Percentiles rank a stretch among this genome's conserved stretches.
Evolutionary conservation across 2,329 filamentous ascomycete species (phyloP).

Genomic region (Cryphonectria naterciae): DNA sequence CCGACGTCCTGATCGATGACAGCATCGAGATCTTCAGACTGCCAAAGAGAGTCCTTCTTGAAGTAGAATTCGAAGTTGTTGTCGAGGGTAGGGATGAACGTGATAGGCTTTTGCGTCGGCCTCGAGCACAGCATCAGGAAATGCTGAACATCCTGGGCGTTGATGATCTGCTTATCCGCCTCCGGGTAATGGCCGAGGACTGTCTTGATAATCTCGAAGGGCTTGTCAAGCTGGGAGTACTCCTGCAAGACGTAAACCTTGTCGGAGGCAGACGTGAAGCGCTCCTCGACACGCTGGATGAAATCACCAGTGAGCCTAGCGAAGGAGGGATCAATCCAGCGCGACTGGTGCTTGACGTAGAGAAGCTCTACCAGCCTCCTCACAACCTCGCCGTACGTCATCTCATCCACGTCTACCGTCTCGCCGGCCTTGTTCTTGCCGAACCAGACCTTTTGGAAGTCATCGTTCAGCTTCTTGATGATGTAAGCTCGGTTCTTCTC

Average conservation of each 20-base stretch:
- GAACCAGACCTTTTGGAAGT: conserved; percentile 98
- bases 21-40: conserved; percentile 95
- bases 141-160: conserved; percentile 96
- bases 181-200: conserved; percentile 85
- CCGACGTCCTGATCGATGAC: conserved; percentile 96
- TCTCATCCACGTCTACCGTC: conserved; percentile 87
- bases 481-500: conserved; percentile 89
- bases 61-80: conserved; percentile 99
- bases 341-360: conserved; percentile 86
- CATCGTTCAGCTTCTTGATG: conserved; percentile 93
- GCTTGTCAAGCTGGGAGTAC: conserved; percentile 84
- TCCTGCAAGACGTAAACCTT: conserved; percentile 85
- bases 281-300: conserved; percentile 94
- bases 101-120: conserved; percentile 91
- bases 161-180: conserved; percentile 89
- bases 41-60: conserved; percentile 99
- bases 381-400: conserved; percentile 91
- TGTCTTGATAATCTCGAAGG: conserved; percentile 75
- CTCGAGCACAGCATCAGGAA: conserved; percentile 92
- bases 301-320: conserved; percentile 88
- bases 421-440: conserved; percentile 80
- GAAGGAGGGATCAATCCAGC: conserved; percentile 90
- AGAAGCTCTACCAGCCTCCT: conserved; percentile 87
- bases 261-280: conserved; percentile 76
- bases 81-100: conserved; percentile 93